Base-by-base conservation (phyloP, 2,329 filamentous ascomycete genomes). In the Penicillium occitanis region DNA sequence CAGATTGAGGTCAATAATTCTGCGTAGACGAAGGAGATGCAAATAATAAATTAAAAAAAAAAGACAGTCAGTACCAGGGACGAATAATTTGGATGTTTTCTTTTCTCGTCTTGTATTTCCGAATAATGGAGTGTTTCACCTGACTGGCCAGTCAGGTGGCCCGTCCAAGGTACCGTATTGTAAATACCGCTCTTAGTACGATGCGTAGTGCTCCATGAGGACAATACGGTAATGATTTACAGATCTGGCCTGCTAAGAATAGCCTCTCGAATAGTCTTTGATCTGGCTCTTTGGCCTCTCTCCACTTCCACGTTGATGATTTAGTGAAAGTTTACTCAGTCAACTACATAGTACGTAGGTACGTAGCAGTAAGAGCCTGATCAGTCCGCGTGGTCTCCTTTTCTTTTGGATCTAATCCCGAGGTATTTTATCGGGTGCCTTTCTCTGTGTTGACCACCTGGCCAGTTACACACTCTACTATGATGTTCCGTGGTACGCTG, bases 121-220 rank as follows among this genome's bases (percentile, higher is more conserved):
- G 17, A 14, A 28, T 28, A 28, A 50, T 50, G 51, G 28, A 30
- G 55, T 33, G 55, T 60, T 60, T 60, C 57, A 60, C 37, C 37
- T 60, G 57, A 33, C 57, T 17, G 40, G 57, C 57, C 57, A 60
- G 57, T 60, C 57, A 60, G 40, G 37, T 60, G 57, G 53, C 33
- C 53, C 33, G 10, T 14, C 1, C 22, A 5, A 57, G 53, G 53
- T 57, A 57, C 53, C n/a, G 53, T 57, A 57, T 37, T 35, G 51
- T 40, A 25, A 40, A 37, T 57, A 51, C 48, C 48, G n/a, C 48
- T 17, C 14, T 51, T 30, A 5, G 13, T 30, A 30, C 30, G 1
- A 30, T 5, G 1, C 5, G 30, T 3, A 33, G 28, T 33, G 10
- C 30, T 33, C 30, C 30, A 7, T 33, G 6, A 33, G 8, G 33